A percentile compares a stretch with the other conserved stretches of the same genome.
phyloP scores from a whole-genome alignment of 2,329 filamentous ascomycete genomes.

The Neospermospora avenae region DNA sequence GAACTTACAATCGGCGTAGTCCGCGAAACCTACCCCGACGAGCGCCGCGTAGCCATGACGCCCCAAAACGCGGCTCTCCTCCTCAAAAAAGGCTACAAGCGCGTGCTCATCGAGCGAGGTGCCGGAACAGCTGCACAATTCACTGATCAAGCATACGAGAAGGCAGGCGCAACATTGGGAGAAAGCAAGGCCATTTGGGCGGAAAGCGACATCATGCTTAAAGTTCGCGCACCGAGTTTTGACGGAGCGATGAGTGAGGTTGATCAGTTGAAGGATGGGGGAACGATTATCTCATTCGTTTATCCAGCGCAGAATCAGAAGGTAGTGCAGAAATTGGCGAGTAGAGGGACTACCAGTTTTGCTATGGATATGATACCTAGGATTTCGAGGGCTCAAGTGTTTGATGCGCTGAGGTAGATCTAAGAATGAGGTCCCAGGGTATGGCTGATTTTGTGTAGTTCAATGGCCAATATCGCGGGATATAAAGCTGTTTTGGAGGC shows the following conservation, averaged over 20 bases:
- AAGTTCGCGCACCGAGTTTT: slow-evolving; percentile 71
- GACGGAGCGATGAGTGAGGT: slow-evolving; percentile 61
- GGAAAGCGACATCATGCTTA: slow-evolving; percentile 74
- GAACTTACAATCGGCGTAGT: slow-evolving; percentile 76
- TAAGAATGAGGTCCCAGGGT: not conserved
- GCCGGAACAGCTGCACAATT: slow-evolving; percentile 79
- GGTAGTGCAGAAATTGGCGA: slow-evolving; percentile 69
- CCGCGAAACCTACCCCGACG: slow-evolving; percentile 71
- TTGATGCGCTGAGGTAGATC: slow-evolving; percentile 65
- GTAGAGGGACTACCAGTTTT: slow-evolving; percentile 70
- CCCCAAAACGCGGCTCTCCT: slow-evolving; percentile 79
- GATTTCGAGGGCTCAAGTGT: slow-evolving; percentile 84
- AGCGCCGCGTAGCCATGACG: slow-evolving; percentile 80
- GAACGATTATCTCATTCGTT: slow-evolving; percentile 78
- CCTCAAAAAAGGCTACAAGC: slow-evolving; percentile 79
- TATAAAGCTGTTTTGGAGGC: slow-evolving; percentile 91
- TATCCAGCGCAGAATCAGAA: slow-evolving; percentile 78
- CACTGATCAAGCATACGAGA: slow-evolving; percentile 70
- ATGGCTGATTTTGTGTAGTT: slow-evolving; percentile 47
- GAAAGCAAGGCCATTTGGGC: slow-evolving; percentile 68
- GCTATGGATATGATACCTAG: slow-evolving; percentile 93
- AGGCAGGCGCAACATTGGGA: slow-evolving; percentile 74
- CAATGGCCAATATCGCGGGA: slow-evolving; percentile 91
- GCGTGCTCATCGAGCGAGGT: slow-evolving; percentile 74
- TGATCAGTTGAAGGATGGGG: slow-evolving; percentile 61